Base-by-base conservation (phyloP, 2,329 filamentous ascomycete species). In the Neonectria sp. region DNA sequence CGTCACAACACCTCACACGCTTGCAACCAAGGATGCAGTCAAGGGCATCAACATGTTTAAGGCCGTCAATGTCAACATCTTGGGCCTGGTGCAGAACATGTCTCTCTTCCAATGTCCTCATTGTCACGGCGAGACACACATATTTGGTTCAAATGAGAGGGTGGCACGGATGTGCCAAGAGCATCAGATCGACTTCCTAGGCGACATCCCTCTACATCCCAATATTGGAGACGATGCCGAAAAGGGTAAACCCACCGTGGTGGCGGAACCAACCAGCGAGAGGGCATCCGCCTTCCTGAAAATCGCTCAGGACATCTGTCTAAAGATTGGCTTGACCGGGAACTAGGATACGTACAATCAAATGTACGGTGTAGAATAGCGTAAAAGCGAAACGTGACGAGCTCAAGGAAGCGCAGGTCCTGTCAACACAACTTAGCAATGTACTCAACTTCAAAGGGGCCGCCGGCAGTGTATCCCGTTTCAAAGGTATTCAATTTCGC, bases 31-130 rank as follows among this genome's bases (percentile, higher is more conserved):
- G 74, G 96, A 99, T 76, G 95, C 96, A 1, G 88, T 97, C 24
- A 94, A 96, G 74, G 96, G 96, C 3, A 92, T 98, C 70, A 93
- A 94, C 74, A 95, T 99, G 90, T 98, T 98, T 82, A 90, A 91
- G 74, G 95, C 94, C 75, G 93, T 97, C 74, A 85, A 92, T 62
- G 90, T 97, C 6, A 91, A 93, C 56, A 88, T 96, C 37, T 84
- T 98, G 2, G 96, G 96, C 2, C 90, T 98, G 81, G 92, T 99
- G 21, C 92, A 96, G 78, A 97, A 97, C 77, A 97, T 97, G 95
- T 92, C 91, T 8, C 86, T 94, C 43, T 97, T 97, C 78, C 89
- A 86, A 4, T 97, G 95, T 73, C 93, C 93, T 1, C 88, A 91
- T 72, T 98, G 95, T 76, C 86, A 89, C 6, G 86, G 89, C n/a